Conservation (phyloP, 129 eudicot genomes). For the Centella asiatica region DNA sequence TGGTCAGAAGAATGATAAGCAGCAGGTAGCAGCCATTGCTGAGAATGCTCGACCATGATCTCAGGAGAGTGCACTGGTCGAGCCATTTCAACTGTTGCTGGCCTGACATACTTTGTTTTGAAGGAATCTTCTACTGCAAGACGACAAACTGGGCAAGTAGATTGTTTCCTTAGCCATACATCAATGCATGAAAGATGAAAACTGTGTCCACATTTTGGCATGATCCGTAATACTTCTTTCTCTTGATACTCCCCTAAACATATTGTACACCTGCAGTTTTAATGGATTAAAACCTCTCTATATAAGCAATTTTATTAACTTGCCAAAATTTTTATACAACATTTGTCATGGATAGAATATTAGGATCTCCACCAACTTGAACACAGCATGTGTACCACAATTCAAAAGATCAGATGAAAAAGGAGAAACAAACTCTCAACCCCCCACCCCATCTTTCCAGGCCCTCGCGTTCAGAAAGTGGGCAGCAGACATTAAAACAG, state of each 20-base stretch:
- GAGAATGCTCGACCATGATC: constrained; percentile 40
- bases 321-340: too few species aligned
- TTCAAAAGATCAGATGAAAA: too few species aligned
- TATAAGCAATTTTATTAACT: too few species aligned
- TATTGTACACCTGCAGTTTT: constrained; percentile 58
- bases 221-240: constrained; percentile 79
- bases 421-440: too few species aligned
- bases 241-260: constrained; percentile 91
- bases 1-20: constrained; percentile 21
- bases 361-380: too few species aligned
- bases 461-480: too few species aligned
- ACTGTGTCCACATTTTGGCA: constrained; percentile 95
- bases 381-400: too few species aligned
- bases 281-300: not conserved
- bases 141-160: constrained; percentile 96
- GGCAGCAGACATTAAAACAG: too few species aligned
- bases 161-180: constrained; percentile 75
- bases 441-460: too few species aligned
- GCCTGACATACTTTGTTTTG: constrained; percentile 15
- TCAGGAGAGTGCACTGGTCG: constrained; percentile 32
- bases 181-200: constrained; percentile 91
- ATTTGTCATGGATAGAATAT: too few species aligned
- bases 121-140: constrained; percentile 42
- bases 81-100: constrained; percentile 14
- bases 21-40: constrained; percentile 46